These are phyloP conservation scores for Echinochloa phyllopogon DNA, from an alignment of 176 grass and related monocot genomes.

Conservation along the genomic window DNA sequence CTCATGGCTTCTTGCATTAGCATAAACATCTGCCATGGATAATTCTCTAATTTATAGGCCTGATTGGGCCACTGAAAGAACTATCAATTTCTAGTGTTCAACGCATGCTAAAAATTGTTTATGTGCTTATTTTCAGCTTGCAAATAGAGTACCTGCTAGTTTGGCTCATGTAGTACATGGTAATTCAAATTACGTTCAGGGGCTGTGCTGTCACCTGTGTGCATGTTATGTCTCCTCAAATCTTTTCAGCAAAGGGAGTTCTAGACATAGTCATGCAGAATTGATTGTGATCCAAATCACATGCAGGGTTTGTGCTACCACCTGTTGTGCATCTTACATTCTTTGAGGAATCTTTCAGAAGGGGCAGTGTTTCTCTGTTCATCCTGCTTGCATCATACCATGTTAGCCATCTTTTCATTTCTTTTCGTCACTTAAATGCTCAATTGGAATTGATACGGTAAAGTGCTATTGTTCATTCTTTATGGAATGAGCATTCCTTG, in stretches of 20 bases:
- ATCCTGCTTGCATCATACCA: neutral
- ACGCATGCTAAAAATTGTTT: neutral
- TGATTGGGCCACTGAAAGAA: neutral
- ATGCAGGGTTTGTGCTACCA: neutral
- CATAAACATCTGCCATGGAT: neutral
- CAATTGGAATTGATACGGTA: neutral
- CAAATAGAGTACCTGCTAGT: neutral
- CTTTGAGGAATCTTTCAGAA: neutral
- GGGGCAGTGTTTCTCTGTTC: neutral
- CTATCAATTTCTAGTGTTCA: neutral
- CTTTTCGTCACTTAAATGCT: neutral
- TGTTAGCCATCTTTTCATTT: neutral
- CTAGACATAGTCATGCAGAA: neutral
- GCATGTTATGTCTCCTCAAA: neutral
- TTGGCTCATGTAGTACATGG: neutral
- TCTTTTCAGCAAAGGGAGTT: neutral
- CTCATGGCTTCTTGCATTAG: neutral
- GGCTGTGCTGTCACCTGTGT: neutral
- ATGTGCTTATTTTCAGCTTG: neutral
- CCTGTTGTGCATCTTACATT: neutral
- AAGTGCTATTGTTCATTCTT: neutral
- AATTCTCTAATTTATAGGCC: neutral
- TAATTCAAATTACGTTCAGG: neutral
- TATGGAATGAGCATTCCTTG: conserved; percentile 8
- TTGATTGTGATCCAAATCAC: neutral